Base-by-base conservation (phyloP, 1,139 yeast genomes). In the Hansenula lynferdii region DNA sequence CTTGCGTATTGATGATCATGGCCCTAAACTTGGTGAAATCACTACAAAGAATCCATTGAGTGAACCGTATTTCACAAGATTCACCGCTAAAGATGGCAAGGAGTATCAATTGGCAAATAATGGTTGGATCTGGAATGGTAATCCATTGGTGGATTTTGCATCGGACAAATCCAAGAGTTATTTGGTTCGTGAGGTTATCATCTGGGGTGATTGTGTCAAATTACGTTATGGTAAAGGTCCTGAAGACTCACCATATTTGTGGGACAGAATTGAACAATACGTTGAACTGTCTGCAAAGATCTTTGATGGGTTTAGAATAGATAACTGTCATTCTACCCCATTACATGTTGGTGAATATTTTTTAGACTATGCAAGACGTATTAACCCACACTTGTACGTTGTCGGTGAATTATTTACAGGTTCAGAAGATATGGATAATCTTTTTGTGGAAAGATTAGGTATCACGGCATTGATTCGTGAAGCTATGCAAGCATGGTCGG, bases 121-220 rank as follows among this genome's bases (percentile, higher is more conserved):
- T 56, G 98, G 98, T 32, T 92, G 97, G 97, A 89, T 92, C 41
- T 92, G 98, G 98, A 92, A 89, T 39, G 97, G 96, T 12, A 83
- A 90, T 50, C 97, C 97, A 3, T 63, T 90, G 43, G 82, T 87
- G 7, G 97, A 92, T 60, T 92, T 90, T 70, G 98, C 97, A 0
- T 85, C 96, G 1, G 63, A 70, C 25, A 52, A 79, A 42, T 79
- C 95, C 10, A 82, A 77, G 53, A 92, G 95, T 3, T 92, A 92
- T 56, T 64, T 92, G 40, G 72, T 95, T 41, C 77, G 98, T 58
- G 96, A 92, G 60, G 96, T 92, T 15, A 89, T 92, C 50, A 87
- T 90, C 22, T 92, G 98, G 98, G 95, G 96, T 7, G 98, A 92
- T 57, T 92, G 98, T 69, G 92, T 90, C 41, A 92, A 92, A 57